phyloP scores from a whole-genome alignment of 2,329 filamentous ascomycete genomes.

The Botryosphaeria dothidea region DNA sequence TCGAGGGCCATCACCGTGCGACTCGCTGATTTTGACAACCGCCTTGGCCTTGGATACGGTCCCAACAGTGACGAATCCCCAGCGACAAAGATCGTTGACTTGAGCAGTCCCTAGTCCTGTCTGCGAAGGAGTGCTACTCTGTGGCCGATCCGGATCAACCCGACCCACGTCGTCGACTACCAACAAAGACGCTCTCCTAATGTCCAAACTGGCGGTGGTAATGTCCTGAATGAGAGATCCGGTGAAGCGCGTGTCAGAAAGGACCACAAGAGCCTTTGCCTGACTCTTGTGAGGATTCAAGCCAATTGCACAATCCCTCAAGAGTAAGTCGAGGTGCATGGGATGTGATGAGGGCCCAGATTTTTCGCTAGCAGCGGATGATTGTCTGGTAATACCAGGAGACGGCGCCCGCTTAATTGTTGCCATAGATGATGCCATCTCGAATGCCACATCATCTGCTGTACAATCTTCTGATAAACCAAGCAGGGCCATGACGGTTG shows the following conservation, averaged over 20 bases:
- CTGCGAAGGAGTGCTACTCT: background rate
- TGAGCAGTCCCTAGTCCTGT: conserved; percentile 40
- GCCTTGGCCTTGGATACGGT: conserved; percentile 81
- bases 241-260: conserved; percentile 76
- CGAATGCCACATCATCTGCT: conserved; percentile 69
- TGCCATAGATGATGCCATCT: conserved; percentile 76
- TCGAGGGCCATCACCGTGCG: conserved; percentile 60
- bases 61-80: conserved; percentile 83
- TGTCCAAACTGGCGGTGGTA: conserved; percentile 63
- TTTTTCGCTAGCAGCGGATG: conserved; percentile 29
- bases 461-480: conserved; percentile 65
- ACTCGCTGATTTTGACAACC: conserved; percentile 60
- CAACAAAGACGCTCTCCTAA: conserved; percentile 80
- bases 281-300: conserved; percentile 75
- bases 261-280: conserved; percentile 75
- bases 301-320: conserved; percentile 80
- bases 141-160: conserved; percentile 30
- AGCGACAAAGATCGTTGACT: conserved; percentile 53
- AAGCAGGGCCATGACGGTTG: conserved; percentile 77
- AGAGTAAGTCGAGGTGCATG: conserved; percentile 68
- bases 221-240: conserved; percentile 48
- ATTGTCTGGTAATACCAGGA: conserved; percentile 39
- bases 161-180: conserved; percentile 73
- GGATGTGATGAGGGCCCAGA: conserved; percentile 33
- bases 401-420: conserved; percentile 69